Base-by-base conservation (phyloP, 495 filamentous ascomycete genomes). In the Penicillium goetzii region DNA sequence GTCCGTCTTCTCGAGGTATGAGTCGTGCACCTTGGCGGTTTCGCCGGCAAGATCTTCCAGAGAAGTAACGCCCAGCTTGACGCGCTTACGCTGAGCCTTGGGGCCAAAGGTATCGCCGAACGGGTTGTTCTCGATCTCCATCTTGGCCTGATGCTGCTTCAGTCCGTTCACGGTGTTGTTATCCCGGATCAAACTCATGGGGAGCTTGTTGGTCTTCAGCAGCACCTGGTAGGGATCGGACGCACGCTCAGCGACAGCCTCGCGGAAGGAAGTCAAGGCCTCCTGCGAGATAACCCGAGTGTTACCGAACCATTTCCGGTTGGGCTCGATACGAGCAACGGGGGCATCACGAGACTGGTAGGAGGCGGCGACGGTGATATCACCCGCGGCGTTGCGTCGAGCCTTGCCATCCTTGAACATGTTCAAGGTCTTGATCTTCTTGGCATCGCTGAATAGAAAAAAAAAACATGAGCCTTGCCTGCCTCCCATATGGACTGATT, bases 141-240 rank as follows among this genome's bases (percentile, higher is more conserved):
- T 96, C 80, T 99, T 99, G 53, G 95, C 93, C 71, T 89, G 84
- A 76, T 98, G 94, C 71, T 96, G 88, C 79, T 97, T 96, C 50
- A 95, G 68, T 0, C 93, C 93, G 72, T 95, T 93, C 28, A 81
- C 79, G 17, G 76, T 80, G 56, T 84, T 76, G 41, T 83, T 83
- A 62, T 92, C 90, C 63, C 83, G 77, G 62, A 94, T 90, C 71
- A 93, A 79, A 55, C 81, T 90, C 91, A 96, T 91, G 23, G 92
- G 91, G 41, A 97, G 79, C 78, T 98, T 98, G 76, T 98, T 98
- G 54, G 88, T 89, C 80, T 97, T 97, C 34, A 99, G 79, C 11
- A 98, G 86, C 51, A 96, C 93, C 58, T 90, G 86, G 77, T 97
- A 97, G 2, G 96, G 96, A 72, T 99, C 94, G 23, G 89, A 88